phyloP scores from a whole-genome alignment of 2,329 filamentous ascomycete species.

The Exophiala sideris region DNA sequence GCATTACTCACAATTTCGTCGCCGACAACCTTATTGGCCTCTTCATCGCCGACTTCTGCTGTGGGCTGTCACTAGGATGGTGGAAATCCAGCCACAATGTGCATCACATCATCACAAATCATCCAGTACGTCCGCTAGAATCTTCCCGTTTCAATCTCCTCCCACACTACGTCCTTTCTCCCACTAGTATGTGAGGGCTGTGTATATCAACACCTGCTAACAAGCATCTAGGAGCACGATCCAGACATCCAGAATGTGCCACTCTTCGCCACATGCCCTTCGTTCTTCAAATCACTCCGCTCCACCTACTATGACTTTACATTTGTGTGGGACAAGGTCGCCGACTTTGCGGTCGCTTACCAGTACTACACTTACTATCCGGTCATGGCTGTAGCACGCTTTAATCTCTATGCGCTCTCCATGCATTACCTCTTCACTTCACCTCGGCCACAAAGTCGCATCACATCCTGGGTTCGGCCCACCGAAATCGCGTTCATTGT shows the following conservation, averaged over 20 bases:
- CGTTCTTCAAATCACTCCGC: slow-evolving; percentile 67
- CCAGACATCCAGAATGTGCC: slow-evolving; percentile 92
- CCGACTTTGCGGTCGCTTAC: slow-evolving; percentile 64
- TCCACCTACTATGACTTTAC: slow-evolving; percentile 81
- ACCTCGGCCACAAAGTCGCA: slow-evolving; percentile 68
- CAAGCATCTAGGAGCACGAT: slow-evolving; percentile 65
- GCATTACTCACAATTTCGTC: slow-evolving; percentile 87
- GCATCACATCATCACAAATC: slow-evolving; percentile 94
- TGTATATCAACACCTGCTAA: slow-evolving; percentile 14
- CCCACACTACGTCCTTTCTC: not conserved
- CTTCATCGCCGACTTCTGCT: slow-evolving; percentile 81
- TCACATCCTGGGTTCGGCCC: slow-evolving; percentile 78
- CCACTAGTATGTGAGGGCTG: not conserved
- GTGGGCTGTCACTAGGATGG: slow-evolving; percentile 88
- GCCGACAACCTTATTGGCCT: slow-evolving; percentile 83
- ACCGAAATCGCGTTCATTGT: slow-evolving; percentile 72
- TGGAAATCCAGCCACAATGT: slow-evolving; percentile 98
- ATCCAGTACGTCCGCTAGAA: slow-evolving; percentile 46
- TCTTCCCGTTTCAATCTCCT: too few relatives aligned
- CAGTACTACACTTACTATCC: slow-evolving; percentile 83
- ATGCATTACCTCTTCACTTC: slow-evolving; percentile 72
- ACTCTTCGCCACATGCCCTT: slow-evolving; percentile 81
- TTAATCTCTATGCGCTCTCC: slow-evolving; percentile 81
- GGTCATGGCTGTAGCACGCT: slow-evolving; percentile 73
- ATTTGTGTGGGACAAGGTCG: slow-evolving; percentile 73